phyloP scores from a whole-genome alignment of 495 filamentous ascomycete species.

The Filosporella fistucella region DNA sequence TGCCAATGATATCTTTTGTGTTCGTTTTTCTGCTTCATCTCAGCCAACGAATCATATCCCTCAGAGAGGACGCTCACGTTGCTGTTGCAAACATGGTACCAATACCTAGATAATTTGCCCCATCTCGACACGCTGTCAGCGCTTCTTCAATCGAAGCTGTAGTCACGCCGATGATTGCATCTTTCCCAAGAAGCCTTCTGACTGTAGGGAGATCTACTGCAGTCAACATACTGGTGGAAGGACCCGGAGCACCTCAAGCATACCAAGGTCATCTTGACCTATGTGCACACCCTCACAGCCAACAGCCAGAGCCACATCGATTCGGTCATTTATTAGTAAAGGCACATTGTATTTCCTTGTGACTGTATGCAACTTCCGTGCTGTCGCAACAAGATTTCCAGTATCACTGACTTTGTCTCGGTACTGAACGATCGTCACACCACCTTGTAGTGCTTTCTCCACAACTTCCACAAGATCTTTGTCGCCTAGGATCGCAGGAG shows the following conservation, averaged over 20 bases:
- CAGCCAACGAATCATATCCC: not conserved
- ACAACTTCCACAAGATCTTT: slow-evolving; percentile 71
- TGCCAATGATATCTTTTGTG: slow-evolving; percentile 77
- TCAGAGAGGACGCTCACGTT: slow-evolving; percentile 47
- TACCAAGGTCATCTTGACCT: slow-evolving; percentile 91
- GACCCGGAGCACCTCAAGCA: slow-evolving; percentile 16
- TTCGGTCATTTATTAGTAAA: slow-evolving; percentile 91
- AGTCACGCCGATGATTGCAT: slow-evolving; percentile 65
- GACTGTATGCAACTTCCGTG: slow-evolving; percentile 63
- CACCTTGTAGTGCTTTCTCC: slow-evolving; percentile 70
- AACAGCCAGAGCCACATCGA: slow-evolving; percentile 83
- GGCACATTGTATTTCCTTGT: slow-evolving; percentile 67
- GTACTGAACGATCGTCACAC: slow-evolving; percentile 85
- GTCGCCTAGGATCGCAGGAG: slow-evolving; percentile 67
- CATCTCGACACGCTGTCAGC: slow-evolving; percentile 56
- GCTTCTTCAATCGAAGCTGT: slow-evolving; percentile 67
- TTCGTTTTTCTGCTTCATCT: slow-evolving; percentile 52
- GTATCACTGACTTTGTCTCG: slow-evolving; percentile 85
- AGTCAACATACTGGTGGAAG: slow-evolving; percentile 13
- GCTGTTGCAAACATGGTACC: slow-evolving; percentile 82
- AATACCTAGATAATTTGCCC: slow-evolving; percentile 85
- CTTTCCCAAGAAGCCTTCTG: slow-evolving; percentile 64
- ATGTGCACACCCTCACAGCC: slow-evolving; percentile 90
- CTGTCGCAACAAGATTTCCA: slow-evolving; percentile 63
- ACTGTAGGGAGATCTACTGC: slow-evolving; percentile 56